These are phyloP conservation scores for Hypoxylon fragiforme DNA, from an alignment of 495 filamentous ascomycete species.

Conservation along the genomic window DNA sequence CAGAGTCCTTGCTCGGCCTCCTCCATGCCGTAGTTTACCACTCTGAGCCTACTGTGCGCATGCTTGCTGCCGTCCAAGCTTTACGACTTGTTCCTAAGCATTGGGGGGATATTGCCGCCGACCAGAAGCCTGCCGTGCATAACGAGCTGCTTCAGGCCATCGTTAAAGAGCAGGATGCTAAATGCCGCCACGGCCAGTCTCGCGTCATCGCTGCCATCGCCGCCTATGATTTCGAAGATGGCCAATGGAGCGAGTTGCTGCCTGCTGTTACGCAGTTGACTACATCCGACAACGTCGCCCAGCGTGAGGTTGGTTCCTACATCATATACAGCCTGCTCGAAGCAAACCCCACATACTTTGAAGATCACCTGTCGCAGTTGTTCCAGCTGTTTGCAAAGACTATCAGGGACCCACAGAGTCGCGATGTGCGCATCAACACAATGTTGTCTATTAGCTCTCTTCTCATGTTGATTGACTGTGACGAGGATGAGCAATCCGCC, in stretches of 20 bases:
- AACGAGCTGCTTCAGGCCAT: slow-evolving; percentile 81
- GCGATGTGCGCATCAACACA: slow-evolving; percentile 91
- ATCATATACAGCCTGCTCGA: slow-evolving; percentile 91
- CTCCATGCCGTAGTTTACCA: slow-evolving; percentile 82
- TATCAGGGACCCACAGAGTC: slow-evolving; percentile 86
- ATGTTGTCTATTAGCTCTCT: slow-evolving; percentile 89
- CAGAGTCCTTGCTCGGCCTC: slow-evolving; percentile 78
- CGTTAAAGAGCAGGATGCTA: slow-evolving; percentile 69
- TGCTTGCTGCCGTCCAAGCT: slow-evolving; percentile 88
- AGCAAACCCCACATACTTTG: slow-evolving; percentile 75
- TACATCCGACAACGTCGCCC: slow-evolving; percentile 66
- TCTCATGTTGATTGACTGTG: slow-evolving; percentile 82
- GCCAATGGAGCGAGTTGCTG: slow-evolving; percentile 83
- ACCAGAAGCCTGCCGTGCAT: slow-evolving; percentile 72
- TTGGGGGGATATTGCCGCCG: slow-evolving; percentile 66
- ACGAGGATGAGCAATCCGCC: slow-evolving; percentile 75
- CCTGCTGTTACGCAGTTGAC: slow-evolving; percentile 73
- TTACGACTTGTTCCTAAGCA: slow-evolving; percentile 81
- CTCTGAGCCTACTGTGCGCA: slow-evolving; percentile 70
- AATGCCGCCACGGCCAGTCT: slow-evolving; percentile 83
- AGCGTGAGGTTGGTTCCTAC: slow-evolving; percentile 89
- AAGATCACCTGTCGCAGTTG: slow-evolving; percentile 73
- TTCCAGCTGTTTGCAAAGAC: slow-evolving; percentile 84
- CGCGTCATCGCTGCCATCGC: slow-evolving; percentile 87
- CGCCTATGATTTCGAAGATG: slow-evolving; percentile 80